Evolutionary conservation across 1,284 basidiomycete genomes (phyloP).

Genomic region (Singerocomus rubriflavus): DNA sequence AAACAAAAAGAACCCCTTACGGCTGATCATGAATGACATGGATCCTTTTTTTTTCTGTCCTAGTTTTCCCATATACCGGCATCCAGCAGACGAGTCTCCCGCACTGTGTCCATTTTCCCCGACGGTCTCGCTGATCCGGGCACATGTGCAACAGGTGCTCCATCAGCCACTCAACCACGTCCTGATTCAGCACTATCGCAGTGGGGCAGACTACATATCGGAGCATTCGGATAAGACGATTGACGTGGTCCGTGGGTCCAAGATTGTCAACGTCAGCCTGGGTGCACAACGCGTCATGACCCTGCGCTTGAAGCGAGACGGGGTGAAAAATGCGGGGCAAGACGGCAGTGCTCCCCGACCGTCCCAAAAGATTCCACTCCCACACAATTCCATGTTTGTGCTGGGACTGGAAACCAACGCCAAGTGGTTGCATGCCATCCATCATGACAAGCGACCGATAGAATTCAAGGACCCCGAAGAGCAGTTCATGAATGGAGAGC

Average conservation of each 20-base stretch:
- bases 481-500: slow-evolving; percentile 49
- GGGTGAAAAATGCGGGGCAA: slow-evolving; percentile 18
- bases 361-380: slow-evolving; percentile 62
- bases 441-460: slow-evolving; percentile 62
- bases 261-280: slow-evolving; percentile 72
- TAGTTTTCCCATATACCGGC: slow-evolving; percentile 74
- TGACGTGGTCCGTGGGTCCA: slow-evolving; percentile 66
- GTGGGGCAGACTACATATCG: slow-evolving; percentile 73
- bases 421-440: slow-evolving; percentile 68
- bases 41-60: neutral
- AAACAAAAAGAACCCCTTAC: slow-evolving; percentile 7
- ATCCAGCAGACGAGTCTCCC: slow-evolving; percentile 73
- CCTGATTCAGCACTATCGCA: slow-evolving; percentile 73
- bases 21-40: slow-evolving; percentile 2
- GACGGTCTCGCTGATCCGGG: slow-evolving; percentile 60
- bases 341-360: slow-evolving; percentile 34
- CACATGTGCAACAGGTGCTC: slow-evolving; percentile 52
- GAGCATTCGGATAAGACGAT: slow-evolving; percentile 82
- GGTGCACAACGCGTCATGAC: slow-evolving; percentile 73
- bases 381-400: slow-evolving; percentile 76
- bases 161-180: slow-evolving; percentile 71
- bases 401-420: slow-evolving; percentile 68
- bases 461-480: slow-evolving; percentile 52
- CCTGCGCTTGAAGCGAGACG: slow-evolving; percentile 59
- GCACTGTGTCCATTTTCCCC: slow-evolving; percentile 61